Evolutionary conservation across 2,329 filamentous ascomycete species (phyloP).

Genomic region (Neoarthrinium moseri): DNA sequence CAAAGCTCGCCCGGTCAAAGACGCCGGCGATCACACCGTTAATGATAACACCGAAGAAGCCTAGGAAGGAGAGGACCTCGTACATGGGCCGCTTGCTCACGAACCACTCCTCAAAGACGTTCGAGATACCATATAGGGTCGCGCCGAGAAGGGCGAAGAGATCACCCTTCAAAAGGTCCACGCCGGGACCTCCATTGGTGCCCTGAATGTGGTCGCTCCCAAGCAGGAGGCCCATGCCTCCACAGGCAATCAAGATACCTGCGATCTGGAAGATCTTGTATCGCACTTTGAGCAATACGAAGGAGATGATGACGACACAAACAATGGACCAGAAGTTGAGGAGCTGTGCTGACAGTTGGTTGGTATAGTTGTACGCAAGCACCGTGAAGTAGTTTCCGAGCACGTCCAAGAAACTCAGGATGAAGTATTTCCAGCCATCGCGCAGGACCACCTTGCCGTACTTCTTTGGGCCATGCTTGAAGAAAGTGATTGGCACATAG

Average conservation of each 20-base stretch:
- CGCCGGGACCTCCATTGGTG: slow-evolving; percentile 63
- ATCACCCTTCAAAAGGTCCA: slow-evolving; percentile 84
- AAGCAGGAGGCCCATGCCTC: slow-evolving; percentile 84
- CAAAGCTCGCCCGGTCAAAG: slow-evolving; percentile 79
- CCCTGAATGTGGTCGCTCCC: slow-evolving; percentile 84
- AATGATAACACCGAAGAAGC: slow-evolving; percentile 84
- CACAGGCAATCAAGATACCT: slow-evolving; percentile 88
- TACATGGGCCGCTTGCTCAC: slow-evolving; percentile 84
- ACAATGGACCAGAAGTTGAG: slow-evolving; percentile 99
- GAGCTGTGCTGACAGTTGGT: slow-evolving; percentile 86
- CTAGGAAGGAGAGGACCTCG: slow-evolving; percentile 90
- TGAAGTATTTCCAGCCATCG: slow-evolving; percentile 91
- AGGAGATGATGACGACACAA: slow-evolving; percentile 82
- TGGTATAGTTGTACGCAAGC: slow-evolving; percentile 88
- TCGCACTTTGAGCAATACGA: slow-evolving; percentile 78
- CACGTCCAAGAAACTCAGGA: slow-evolving; percentile 90
- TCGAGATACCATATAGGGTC: slow-evolving; percentile 86
- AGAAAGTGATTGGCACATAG: slow-evolving; percentile 78
- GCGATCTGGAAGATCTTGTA: slow-evolving; percentile 84
- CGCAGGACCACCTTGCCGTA: slow-evolving; percentile 63
- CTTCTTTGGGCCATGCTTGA: slow-evolving; percentile 72
- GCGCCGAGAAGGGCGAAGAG: slow-evolving; percentile 88
- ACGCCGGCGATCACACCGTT: slow-evolving; percentile 89
- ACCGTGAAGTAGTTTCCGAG: slow-evolving; percentile 98
- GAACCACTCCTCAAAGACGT: slow-evolving; percentile 92